Conservation (phyloP, 192 early-diverging fungal genomes). For the Entomortierella chlamydospora region DNA sequence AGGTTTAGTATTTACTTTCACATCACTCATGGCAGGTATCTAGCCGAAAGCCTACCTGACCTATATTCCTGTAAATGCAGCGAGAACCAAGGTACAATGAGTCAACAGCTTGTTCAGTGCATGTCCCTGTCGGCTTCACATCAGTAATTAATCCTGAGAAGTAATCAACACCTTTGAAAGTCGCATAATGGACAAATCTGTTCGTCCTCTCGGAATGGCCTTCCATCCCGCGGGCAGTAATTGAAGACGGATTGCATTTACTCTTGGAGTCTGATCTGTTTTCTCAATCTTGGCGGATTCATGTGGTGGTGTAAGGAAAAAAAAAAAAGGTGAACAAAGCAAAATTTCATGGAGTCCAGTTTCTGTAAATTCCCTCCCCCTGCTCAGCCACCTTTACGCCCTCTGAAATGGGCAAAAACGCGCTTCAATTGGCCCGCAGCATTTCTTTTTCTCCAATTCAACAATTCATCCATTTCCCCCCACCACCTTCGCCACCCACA, state of each 20-base stretch:
- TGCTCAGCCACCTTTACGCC: no score
- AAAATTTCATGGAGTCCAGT: no score
- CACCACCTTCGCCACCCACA: slow-evolving; percentile 6
- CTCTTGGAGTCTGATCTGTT: slow-evolving; percentile 4
- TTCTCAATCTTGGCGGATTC: background rate
- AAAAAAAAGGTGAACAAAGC: no score
- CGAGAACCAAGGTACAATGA: background rate
- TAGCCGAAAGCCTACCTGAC: slow-evolving; percentile 19
- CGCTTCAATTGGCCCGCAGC: no score
- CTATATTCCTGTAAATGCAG: slow-evolving; percentile 14
- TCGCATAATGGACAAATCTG: slow-evolving; percentile 47
- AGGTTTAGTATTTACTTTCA: background rate
- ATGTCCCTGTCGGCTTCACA: background rate
- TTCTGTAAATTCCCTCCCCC: no score
- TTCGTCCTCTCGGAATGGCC: slow-evolving; percentile 42
- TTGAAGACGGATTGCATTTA: slow-evolving; percentile 40
- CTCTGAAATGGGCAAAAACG: no score
- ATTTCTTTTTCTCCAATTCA: background rate
- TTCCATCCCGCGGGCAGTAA: slow-evolving; percentile 51
- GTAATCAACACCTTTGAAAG: slow-evolving; percentile 38
- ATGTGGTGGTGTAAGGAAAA: background rate
- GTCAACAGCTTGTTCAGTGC: no score
- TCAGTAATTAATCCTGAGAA: background rate
- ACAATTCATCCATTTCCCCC: background rate
- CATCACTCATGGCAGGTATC: no score